Evolutionary conservation across 1,284 basidiomycete species (phyloP), one percentile per base, ranked within the genome.

Genomic region (Tranzscheliella williamsii): DNA sequence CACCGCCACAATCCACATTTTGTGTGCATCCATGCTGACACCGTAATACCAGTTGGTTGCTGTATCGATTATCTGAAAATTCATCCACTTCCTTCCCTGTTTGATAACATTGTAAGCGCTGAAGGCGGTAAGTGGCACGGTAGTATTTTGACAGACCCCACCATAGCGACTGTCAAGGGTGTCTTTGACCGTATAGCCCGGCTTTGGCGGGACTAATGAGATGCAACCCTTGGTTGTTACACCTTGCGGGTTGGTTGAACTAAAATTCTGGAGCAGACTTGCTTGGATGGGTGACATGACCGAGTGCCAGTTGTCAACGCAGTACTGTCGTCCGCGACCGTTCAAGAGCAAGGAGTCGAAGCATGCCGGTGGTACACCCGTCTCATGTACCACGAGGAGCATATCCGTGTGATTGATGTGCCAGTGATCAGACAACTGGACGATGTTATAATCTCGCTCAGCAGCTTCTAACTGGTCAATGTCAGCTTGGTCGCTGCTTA

Each of bases 321-420:
- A 62, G 41, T 62, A 67, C 40, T 63, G 58, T 15, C 64, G 49
- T 4, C 64, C 64, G 8, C 58, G 45, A 5, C 64, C 64, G 33
- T 67, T 67, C 42, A 62, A 50, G 18, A 58, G 64, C 7, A 67
- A 48, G 26, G 64, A 53, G 35, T 67, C 64, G 32, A 67, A 57
- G 44, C 64, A 67, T 2, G 64, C 64, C 1, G 64, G 64, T 6
- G 64, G 64, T 2, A 62, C 57, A 4, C 64, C 64, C 4, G 58
- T 63, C 47, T 61, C 50, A 31, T 67, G 64, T 2, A 67, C 64
- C 4, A 41, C 40, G 24, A 62, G 13, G 31, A 62, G 38, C 58
- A 67, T 61, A 23, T 62, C 46, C 3, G 51, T 62, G 26, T 61
- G 58, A 20, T 56, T 58, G 42, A 67, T 51, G 43, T 67, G 64